Conservation (phyloP, 2,329 filamentous ascomycete species). For the Alternaria ventricosa region DNA sequence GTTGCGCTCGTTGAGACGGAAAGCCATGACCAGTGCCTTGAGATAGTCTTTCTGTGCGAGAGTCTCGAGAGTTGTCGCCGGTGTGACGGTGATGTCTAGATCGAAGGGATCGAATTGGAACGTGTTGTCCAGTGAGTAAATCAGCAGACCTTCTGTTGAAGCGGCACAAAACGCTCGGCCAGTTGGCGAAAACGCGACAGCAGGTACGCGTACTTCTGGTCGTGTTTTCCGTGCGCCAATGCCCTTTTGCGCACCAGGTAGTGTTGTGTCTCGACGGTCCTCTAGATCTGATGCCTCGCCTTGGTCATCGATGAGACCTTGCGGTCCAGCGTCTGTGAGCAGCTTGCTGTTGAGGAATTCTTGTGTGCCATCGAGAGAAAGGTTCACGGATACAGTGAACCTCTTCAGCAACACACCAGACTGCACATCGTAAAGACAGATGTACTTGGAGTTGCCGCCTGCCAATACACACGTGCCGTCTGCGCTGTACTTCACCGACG, state of each 20-base stretch:
- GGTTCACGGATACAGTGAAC: constrained; percentile 92
- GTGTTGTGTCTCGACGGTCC: constrained; percentile 75
- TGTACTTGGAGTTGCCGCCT: constrained; percentile 96
- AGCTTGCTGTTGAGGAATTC: constrained; percentile 94
- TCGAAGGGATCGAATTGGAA: constrained; percentile 95
- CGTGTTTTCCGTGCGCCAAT: constrained; percentile 81
- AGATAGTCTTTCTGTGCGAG: constrained; percentile 82
- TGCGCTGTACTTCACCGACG: constrained; percentile 85
- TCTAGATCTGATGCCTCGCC: constrained; percentile 90
- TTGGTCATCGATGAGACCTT: constrained; percentile 83
- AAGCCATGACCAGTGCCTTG: constrained; percentile 95
- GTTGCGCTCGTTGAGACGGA: constrained; percentile 86
- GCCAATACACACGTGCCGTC: constrained; percentile 91
- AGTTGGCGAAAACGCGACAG: constrained; percentile 86
- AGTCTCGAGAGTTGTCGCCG: constrained; percentile 70
- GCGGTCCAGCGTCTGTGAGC: constrained; percentile 87
- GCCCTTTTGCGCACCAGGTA: constrained; percentile 87
- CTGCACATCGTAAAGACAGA: constrained; percentile 93
- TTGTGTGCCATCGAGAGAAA: constrained; percentile 94
- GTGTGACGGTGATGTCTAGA: constrained; percentile 91
- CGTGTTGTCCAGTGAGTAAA: constrained; percentile 87
- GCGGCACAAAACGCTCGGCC: constrained; percentile 93
- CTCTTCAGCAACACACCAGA: constrained; percentile 93
- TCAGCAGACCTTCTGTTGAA: constrained; percentile 89
- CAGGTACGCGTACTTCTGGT: constrained; percentile 83